Evolutionary conservation across 441 rosid species (phyloP).

Genomic region (Hura crepitans): DNA sequence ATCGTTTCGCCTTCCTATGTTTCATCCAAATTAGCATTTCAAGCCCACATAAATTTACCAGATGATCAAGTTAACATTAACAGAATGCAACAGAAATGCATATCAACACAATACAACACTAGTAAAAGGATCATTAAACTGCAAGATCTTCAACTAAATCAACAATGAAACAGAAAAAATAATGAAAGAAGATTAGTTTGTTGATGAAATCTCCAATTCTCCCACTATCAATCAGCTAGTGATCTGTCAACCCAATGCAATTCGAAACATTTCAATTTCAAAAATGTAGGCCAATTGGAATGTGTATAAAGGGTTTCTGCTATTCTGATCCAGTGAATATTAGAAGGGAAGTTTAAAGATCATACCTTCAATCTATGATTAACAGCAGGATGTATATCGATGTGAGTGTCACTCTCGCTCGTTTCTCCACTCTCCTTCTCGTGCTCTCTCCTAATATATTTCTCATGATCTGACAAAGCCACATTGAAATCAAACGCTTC

Average conservation of each 20-base stretch:
- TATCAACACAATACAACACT: background rate
- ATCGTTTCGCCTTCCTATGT: conserved; percentile 96
- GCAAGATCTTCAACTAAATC: background rate
- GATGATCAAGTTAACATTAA: conserved; percentile 1
- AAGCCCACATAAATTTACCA: background rate
- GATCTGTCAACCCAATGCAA: conserved; percentile 6
- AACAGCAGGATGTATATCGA: conserved; percentile 95
- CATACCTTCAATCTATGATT: conserved; percentile 89
- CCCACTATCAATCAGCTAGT: background rate
- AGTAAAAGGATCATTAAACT: background rate
- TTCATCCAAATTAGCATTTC: conserved; percentile 14
- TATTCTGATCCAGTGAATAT: background rate
- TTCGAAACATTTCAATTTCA: background rate
- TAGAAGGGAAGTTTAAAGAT: background rate
- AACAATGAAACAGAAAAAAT: background rate
- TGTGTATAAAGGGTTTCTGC: background rate
- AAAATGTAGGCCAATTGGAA: background rate
- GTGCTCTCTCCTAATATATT: conserved; percentile 71
- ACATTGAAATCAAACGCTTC: conserved; percentile 99
- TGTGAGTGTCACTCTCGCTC: conserved; percentile 55
- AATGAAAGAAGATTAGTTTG: background rate
- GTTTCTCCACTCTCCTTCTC: conserved; percentile 72
- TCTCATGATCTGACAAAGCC: conserved; percentile 93
- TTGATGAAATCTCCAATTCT: background rate
- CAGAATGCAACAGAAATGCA: background rate